A percentile compares a stretch with the other conserved stretches of the same genome.
Evolutionary conservation across 2,329 filamentous ascomycete genomes (phyloP).

Genomic region (Cryphonectria parasitica): DNA sequence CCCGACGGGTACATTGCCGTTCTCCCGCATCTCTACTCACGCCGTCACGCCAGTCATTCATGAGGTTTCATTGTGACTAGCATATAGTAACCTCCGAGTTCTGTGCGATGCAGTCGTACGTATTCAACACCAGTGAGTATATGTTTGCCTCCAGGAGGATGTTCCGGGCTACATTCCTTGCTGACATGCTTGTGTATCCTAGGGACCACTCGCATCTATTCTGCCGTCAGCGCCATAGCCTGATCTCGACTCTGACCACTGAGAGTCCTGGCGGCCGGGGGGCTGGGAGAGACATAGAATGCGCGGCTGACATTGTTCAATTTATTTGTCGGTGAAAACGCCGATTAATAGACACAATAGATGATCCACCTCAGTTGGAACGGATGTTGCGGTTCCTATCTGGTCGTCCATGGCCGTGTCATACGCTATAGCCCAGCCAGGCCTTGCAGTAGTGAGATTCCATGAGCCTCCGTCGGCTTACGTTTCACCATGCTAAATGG

Average conservation of each 20-base stretch:
- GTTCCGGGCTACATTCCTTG: background rate
- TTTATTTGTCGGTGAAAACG: background rate
- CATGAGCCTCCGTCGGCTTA: slow-evolving; percentile 21
- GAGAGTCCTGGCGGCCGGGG: background rate
- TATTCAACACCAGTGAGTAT: background rate
- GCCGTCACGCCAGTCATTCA: background rate
- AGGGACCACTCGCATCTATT: background rate
- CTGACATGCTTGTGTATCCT: background rate
- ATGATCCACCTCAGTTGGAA: slow-evolving; percentile 12
- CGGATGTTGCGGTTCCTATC: slow-evolving; percentile 26
- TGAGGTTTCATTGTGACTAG: background rate
- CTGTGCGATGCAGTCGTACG: background rate
- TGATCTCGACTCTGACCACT: background rate
- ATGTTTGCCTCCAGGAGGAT: background rate
- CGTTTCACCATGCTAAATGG: slow-evolving; percentile 17
- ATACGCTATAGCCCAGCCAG: background rate
- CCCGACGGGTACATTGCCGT: slow-evolving; percentile 23
- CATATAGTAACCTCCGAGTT: background rate
- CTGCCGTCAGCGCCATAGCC: background rate
- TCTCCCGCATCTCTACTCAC: slow-evolving; percentile 12
- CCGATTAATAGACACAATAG: background rate
- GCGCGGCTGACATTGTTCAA: background rate
- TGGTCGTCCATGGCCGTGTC: slow-evolving; percentile 4
- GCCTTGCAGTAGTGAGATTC: slow-evolving; percentile 14
- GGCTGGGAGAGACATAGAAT: background rate